phyloP scores from a whole-genome alignment of 2,329 filamentous ascomycete species.

The Ophiostoma populinum region DNA sequence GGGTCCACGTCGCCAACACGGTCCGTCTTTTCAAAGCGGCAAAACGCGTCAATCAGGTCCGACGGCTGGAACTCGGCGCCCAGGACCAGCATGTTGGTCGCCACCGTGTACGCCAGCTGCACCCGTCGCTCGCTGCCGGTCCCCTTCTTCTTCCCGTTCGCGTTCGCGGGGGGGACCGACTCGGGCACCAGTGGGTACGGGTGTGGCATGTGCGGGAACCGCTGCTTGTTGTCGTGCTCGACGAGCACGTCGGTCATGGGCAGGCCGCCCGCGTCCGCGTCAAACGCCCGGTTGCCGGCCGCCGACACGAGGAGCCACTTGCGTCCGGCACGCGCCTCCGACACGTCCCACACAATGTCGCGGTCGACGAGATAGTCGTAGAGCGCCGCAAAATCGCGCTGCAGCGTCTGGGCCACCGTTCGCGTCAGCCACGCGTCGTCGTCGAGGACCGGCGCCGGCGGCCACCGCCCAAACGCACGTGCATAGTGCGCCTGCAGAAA shows the following conservation, averaged over 20 bases:
- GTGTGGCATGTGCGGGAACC: constrained; percentile 48
- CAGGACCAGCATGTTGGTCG: constrained; percentile 40
- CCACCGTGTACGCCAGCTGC: constrained; percentile 40
- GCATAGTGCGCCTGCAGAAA: constrained; percentile 44
- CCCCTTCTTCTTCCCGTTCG: constrained; percentile 11
- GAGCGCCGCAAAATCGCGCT: constrained; percentile 48
- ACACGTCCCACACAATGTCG: constrained; percentile 46
- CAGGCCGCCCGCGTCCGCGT: constrained; percentile 34
- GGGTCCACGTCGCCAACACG: constrained; percentile 32
- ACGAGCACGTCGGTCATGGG: constrained; percentile 50
- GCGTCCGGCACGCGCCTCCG: constrained; percentile 40
- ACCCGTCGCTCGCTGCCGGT: constrained; percentile 26
- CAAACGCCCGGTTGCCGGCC: constrained; percentile 27
- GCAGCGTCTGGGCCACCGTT: constrained; percentile 36
- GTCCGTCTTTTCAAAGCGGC: constrained; percentile 38
- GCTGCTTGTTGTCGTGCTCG: constrained; percentile 43
- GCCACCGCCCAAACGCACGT: constrained; percentile 42
- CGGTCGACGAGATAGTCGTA: constrained; percentile 57
- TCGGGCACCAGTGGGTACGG: constrained; percentile 49
- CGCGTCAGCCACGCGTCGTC: constrained; percentile 44
- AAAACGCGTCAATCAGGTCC: constrained; percentile 36
- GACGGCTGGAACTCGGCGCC: constrained; percentile 35
- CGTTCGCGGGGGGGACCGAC: constrained; percentile 20
- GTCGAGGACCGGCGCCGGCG: constrained; percentile 19
- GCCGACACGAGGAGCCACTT: constrained; percentile 47